phyloP scores from a whole-genome alignment of 495 filamentous ascomycete species.

The Daldinia concentrica region DNA sequence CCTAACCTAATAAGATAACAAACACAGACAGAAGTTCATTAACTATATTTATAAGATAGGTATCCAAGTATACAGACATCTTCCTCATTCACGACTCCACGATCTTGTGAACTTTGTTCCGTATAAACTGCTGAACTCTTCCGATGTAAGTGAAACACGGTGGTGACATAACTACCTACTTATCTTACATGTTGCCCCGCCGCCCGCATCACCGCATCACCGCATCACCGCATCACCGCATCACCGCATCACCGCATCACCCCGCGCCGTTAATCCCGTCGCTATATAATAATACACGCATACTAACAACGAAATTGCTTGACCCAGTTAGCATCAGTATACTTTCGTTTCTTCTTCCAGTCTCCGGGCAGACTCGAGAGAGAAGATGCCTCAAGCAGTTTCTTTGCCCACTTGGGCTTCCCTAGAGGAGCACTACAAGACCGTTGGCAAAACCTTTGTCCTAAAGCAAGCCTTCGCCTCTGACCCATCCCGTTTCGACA shows the following conservation, averaged over 20 bases:
- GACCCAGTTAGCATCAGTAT: constrained; percentile 7
- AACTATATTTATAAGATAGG: constrained; percentile 6
- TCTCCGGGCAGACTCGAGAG: background rate
- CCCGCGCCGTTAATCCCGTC: constrained; percentile 4
- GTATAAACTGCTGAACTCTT: no score
- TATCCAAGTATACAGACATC: background rate
- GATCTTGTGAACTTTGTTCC: background rate
- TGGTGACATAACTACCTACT: constrained; percentile 25
- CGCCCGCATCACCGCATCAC: background rate
- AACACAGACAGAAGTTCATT: background rate
- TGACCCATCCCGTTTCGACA: constrained; percentile 88
- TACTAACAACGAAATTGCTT: constrained; percentile 10
- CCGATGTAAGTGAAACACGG: constrained; percentile 33
- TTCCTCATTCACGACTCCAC: background rate
- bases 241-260: background rate
- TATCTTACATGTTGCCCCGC: constrained; percentile 15
- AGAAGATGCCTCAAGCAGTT: constrained; percentile 73
- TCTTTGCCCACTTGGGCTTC: constrained; percentile 84
- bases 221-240: background rate
- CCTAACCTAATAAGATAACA: background rate
- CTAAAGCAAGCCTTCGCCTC: constrained; percentile 91
- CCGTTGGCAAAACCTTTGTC: constrained; percentile 84
- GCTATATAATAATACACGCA: constrained; percentile 21
- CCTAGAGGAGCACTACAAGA: constrained; percentile 87
- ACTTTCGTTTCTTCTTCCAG: background rate